phyloP scores from a whole-genome alignment of 306 rosid species.

The Sesbania bispinosa region DNA sequence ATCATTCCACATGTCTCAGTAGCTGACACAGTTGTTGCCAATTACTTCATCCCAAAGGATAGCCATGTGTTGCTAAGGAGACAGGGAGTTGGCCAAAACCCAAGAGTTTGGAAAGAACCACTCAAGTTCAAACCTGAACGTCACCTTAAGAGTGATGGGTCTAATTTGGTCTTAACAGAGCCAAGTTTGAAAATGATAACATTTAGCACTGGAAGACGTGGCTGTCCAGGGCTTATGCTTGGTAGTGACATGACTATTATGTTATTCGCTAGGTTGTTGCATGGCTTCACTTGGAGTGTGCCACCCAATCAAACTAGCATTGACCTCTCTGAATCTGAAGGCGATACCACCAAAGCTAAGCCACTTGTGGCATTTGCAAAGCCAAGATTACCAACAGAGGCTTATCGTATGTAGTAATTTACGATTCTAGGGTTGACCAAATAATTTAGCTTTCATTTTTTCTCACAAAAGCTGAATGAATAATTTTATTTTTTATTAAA shows the following conservation, averaged over 20 bases:
- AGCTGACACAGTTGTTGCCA: conserved; percentile 15
- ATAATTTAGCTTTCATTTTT: too few species aligned
- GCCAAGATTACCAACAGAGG: not conserved
- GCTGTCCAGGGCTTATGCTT: not conserved
- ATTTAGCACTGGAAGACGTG: conserved; percentile 6
- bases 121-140: conserved; percentile 30
- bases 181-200: conserved; percentile 19
- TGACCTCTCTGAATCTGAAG: not conserved
- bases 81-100: conserved; percentile 15
- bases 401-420: not conserved
- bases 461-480: too few species aligned
- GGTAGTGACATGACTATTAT: not conserved
- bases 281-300: conserved; percentile 16
- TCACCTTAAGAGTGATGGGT: not conserved
- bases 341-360: not conserved
- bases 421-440: too few species aligned
- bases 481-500: too few species aligned
- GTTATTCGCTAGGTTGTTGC: conserved; percentile 8
- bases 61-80: conserved; percentile 33
- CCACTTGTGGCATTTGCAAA: conserved; percentile 2
- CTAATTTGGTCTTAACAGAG: not conserved
- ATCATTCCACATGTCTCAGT: conserved; percentile 29
- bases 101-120: conserved; percentile 25
- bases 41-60: conserved; percentile 39
- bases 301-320: not conserved